phyloP scores from a whole-genome alignment of 371 early-diverging fungal genomes.

The Smittium mucronatum region DNA sequence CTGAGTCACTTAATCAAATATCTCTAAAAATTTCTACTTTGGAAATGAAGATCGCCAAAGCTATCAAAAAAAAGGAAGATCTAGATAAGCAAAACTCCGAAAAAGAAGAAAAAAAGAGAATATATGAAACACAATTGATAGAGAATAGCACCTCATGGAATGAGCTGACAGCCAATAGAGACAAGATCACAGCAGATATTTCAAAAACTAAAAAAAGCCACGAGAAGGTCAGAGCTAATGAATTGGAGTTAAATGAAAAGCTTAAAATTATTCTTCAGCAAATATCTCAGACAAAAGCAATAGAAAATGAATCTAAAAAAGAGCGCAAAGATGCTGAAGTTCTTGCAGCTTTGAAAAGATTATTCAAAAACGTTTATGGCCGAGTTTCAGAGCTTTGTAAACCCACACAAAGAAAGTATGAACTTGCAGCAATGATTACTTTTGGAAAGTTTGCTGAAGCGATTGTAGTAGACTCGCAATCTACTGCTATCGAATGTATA shows the following conservation, averaged over 20 bases:
- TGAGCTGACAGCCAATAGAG: constrained; percentile 21
- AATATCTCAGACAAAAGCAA: constrained; percentile 65
- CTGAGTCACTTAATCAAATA: constrained; percentile 50
- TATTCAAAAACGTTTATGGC: constrained; percentile 81
- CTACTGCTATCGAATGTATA: constrained; percentile 70
- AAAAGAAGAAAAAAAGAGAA: constrained; percentile 38
- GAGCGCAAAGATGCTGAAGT: constrained; percentile 34
- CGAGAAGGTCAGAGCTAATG: constrained; percentile 36
- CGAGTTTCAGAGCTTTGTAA: constrained; percentile 78
- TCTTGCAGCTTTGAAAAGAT: constrained; percentile 44
- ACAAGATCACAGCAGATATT: constrained; percentile 20
- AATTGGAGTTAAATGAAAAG: constrained; percentile 69
- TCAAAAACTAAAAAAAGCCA: constrained; percentile 33
- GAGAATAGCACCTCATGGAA: constrained; percentile 25
- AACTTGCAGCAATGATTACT: constrained; percentile 63
- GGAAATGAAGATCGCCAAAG: constrained; percentile 42
- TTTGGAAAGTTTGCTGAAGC: constrained; percentile 68
- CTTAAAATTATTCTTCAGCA: constrained; percentile 55
- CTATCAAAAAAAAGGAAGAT: constrained; percentile 43
- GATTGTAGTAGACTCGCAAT: constrained; percentile 61
- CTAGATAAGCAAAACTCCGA: constrained; percentile 36
- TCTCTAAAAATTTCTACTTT: constrained; percentile 51
- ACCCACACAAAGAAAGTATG: constrained; percentile 88
- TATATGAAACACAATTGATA: constrained; percentile 27
- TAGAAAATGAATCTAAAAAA: constrained; percentile 68